Conservation (phyloP, 192 early-diverging fungal genomes). For the Allomyces macrogynus region DNA sequence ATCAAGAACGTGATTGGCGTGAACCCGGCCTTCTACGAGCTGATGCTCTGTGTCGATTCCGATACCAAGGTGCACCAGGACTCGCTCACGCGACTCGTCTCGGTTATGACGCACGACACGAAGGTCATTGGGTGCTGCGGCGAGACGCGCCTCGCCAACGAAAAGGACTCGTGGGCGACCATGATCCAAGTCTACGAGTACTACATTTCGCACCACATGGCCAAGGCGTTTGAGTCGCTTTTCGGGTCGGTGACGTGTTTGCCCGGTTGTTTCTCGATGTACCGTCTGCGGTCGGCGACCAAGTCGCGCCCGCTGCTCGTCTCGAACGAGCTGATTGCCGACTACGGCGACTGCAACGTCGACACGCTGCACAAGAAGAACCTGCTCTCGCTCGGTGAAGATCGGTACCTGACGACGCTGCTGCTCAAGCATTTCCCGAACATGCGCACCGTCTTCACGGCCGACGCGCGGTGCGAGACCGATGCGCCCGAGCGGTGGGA, state of each 20-base stretch:
- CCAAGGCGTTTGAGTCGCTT: slow-evolving; percentile 68
- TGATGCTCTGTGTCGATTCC: slow-evolving; percentile 55
- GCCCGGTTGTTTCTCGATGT: slow-evolving; percentile 76
- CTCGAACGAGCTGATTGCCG: slow-evolving; percentile 51
- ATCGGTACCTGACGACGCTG: slow-evolving; percentile 84
- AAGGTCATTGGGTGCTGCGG: slow-evolving; percentile 79
- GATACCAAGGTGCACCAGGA: slow-evolving; percentile 67
- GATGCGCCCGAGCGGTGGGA: slow-evolving; percentile 83
- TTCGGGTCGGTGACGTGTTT: slow-evolving; percentile 66
- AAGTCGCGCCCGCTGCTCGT: slow-evolving; percentile 61
- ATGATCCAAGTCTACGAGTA: slow-evolving; percentile 97
- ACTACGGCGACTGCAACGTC: slow-evolving; percentile 77
- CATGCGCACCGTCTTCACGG: slow-evolving; percentile 80
- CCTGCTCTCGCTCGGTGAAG: slow-evolving; percentile 82
- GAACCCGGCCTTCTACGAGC: slow-evolving; percentile 57
- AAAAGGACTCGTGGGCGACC: slow-evolving; percentile 75
- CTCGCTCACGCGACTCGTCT: slow-evolving; percentile 71
- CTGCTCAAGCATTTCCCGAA: slow-evolving; percentile 96
- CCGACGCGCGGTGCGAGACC: slow-evolving; percentile 82
- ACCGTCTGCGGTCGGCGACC: slow-evolving; percentile 44
- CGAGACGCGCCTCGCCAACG: slow-evolving; percentile 77
- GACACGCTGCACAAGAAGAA: slow-evolving; percentile 98
- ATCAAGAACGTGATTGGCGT: slow-evolving; percentile 73
- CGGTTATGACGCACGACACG: slow-evolving; percentile 57
- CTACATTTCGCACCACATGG: slow-evolving; percentile 76